Conservation (phyloP, 108 stramenopile species). For the Cyclotella baltica region DNA sequence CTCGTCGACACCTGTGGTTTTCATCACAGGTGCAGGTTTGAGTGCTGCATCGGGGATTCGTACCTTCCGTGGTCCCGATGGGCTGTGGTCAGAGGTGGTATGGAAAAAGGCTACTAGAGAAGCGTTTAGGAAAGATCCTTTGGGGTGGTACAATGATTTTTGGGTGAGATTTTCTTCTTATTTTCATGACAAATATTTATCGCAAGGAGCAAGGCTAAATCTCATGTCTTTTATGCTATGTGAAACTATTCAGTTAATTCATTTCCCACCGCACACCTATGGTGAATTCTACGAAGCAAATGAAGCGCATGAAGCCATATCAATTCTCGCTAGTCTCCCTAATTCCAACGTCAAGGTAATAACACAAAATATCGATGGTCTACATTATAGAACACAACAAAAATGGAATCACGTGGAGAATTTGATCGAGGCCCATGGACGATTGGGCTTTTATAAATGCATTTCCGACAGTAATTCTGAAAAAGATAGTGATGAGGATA, state of each 20-base stretch:
- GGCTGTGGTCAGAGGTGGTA: slow-evolving; percentile 74
- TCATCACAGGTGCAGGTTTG: slow-evolving; percentile 90
- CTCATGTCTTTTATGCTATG: background rate
- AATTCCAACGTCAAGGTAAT: slow-evolving; percentile 43
- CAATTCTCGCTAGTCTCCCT: slow-evolving; percentile 50
- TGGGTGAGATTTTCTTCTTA: slow-evolving; percentile 26
- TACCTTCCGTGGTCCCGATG: slow-evolving; percentile 83
- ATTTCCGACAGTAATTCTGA: slow-evolving; percentile 73
- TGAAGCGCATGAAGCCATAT: slow-evolving; percentile 76
- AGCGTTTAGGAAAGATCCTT: slow-evolving; percentile 73
- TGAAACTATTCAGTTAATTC: slow-evolving; percentile 37
- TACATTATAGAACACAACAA: slow-evolving; percentile 56
- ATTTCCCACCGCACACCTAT: slow-evolving; percentile 37
- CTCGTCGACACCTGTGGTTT: slow-evolving; percentile 59
- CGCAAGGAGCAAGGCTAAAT: background rate
- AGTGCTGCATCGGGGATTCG: slow-evolving; percentile 88
- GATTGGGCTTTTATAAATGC: slow-evolving; percentile 78
- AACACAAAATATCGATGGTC: slow-evolving; percentile 83
- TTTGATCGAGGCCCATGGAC: slow-evolving; percentile 75
- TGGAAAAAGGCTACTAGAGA: slow-evolving; percentile 76
- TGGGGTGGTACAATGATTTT: slow-evolving; percentile 87
- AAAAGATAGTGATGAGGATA: slow-evolving; percentile 65
- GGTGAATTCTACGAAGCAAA: slow-evolving; percentile 64
- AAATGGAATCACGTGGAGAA: slow-evolving; percentile 7
- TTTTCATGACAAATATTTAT: background rate